phyloP scores from a whole-genome alignment of 2,329 filamentous ascomycete genomes.

The Plenodomus biglobosus region DNA sequence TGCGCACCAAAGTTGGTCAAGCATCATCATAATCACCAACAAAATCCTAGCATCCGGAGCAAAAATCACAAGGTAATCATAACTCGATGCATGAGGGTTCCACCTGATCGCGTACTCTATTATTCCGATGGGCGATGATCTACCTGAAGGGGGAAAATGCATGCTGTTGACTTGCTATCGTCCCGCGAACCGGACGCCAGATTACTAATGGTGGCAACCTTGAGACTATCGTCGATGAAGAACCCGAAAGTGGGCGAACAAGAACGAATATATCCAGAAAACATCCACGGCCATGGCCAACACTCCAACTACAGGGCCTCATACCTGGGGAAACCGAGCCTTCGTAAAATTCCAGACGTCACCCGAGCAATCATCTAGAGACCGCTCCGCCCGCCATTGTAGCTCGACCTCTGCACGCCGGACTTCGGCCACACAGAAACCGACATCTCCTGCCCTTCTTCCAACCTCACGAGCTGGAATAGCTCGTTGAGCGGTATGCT shows the following conservation, averaged over 20 bases:
- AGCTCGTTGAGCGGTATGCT: constrained; percentile 37
- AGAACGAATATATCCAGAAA: background rate
- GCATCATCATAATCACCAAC: too few relatives aligned
- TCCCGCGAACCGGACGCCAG: constrained; percentile 4
- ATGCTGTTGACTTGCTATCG: background rate
- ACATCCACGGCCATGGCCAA: background rate
- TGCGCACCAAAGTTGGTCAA: too few relatives aligned
- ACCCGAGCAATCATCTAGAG: constrained; percentile 40
- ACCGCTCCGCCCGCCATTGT: constrained; percentile 43
- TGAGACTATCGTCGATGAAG: background rate
- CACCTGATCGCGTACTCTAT: too few relatives aligned
- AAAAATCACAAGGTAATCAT: too few relatives aligned
- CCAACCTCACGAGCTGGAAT: constrained; percentile 44
- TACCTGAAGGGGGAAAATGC: background rate
- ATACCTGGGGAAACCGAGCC: constrained; percentile 18
- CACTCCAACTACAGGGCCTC: background rate
- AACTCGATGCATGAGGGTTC: too few relatives aligned
- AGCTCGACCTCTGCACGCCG: constrained; percentile 44
- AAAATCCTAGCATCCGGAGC: too few relatives aligned
- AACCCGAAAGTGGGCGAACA: background rate
- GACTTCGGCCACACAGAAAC: constrained; percentile 46
- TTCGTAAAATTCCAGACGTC: constrained; percentile 47
- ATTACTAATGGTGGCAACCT: constrained; percentile 6
- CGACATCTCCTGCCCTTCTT: constrained; percentile 47
- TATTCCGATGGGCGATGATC: too few relatives aligned